Evolutionary conservation across 352 stramenopile genomes (phyloP), one percentile per base, ranked within the genome.

Genomic region (Phytophthora sansomeana): DNA sequence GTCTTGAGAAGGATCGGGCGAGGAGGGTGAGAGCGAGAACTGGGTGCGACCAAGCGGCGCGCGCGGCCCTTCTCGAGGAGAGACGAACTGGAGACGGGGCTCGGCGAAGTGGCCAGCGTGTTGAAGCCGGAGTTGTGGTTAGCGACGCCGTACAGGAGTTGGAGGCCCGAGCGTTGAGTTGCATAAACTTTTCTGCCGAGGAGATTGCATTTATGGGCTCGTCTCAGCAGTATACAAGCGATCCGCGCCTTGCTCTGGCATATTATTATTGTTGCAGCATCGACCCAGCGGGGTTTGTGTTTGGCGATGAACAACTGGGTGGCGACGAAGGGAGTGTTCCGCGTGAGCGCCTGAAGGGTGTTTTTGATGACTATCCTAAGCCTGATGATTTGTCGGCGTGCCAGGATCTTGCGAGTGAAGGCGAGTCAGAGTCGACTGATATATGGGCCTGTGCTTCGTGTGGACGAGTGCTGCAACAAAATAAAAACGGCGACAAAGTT

Each of bases 401-500:
- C 28, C 46, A 53, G 29, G 19, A 42, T 16, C 14, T 47, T n/a
- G 17, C 29, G 29, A 47, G 26, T 26, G 46, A 19, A 16, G 30
- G 24, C 16, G 29, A 53, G 28, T 38, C 46, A 26, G 28, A 33
- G n/a, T 38, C 26, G n/a, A 39, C 26, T 3, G 46, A 53, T 53
- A 38, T 53, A 16, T 53, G 46, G 46, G 46, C 26, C 21, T 42
- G 29, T 24, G 46, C 29, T 42, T 53, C 46, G 3, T 53, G 46
- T n/a, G 32, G 29, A 16, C 10, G 29, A 16, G 6, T 53, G 5
- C 28, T 53, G 41, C 41, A 29, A 2, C 8, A 47, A 47, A 47
- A 29, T 47, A 8, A 29, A 14, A 29, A 24, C 21, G 21, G 21
- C 21, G 21, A 24, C 21, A 24, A 24, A 24, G 21, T 24, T 24